A percentile compares a stretch with the other conserved stretches of the same genome.
Evolutionary conservation across 768 basidiomycete genomes (phyloP).

Genomic region (Pisolithus albus): DNA sequence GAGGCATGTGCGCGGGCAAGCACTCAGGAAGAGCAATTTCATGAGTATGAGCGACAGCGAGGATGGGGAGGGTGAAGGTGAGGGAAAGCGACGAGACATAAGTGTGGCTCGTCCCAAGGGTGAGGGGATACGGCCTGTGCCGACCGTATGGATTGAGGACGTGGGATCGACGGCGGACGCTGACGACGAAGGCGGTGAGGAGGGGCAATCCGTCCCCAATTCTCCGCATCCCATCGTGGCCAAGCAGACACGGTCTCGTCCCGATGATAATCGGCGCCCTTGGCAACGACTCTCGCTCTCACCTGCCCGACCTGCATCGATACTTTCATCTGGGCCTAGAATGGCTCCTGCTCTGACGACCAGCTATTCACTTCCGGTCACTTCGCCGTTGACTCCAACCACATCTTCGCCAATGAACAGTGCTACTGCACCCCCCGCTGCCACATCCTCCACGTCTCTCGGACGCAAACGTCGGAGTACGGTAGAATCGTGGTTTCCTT

Average conservation of each 20-base stretch:
- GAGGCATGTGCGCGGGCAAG: constrained; percentile 14
- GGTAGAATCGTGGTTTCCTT: constrained; percentile 45
- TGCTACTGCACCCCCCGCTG: neutral
- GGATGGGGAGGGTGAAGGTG: constrained; percentile 30
- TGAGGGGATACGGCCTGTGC: constrained; percentile 3
- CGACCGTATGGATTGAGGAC: constrained; percentile 16
- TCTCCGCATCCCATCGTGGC: constrained; percentile 7
- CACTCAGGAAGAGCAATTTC: constrained; percentile 40
- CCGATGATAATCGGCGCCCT: neutral
- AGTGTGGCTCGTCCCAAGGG: too few species aligned
- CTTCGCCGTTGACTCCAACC: constrained; percentile 5
- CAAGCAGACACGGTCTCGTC: constrained; percentile 1
- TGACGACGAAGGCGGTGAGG: constrained; percentile 27
- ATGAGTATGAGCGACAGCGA: constrained; percentile 68
- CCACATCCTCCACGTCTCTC: neutral
- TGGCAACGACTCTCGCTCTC: neutral
- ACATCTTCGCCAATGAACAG: constrained; percentile 5
- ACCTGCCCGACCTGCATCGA: neutral
- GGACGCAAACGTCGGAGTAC: constrained; percentile 35
- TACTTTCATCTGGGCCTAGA: neutral
- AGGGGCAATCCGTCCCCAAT: constrained; percentile 13
- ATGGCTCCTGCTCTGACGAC: neutral
- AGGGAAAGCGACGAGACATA: constrained; percentile 1
- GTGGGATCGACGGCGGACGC: constrained; percentile 21
- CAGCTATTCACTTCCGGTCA: neutral